A percentile compares a stretch with the other conserved stretches of the same genome.
phyloP scores from a whole-genome alignment of 2,329 filamentous ascomycete species.

The Diaporthe ampelina region DNA sequence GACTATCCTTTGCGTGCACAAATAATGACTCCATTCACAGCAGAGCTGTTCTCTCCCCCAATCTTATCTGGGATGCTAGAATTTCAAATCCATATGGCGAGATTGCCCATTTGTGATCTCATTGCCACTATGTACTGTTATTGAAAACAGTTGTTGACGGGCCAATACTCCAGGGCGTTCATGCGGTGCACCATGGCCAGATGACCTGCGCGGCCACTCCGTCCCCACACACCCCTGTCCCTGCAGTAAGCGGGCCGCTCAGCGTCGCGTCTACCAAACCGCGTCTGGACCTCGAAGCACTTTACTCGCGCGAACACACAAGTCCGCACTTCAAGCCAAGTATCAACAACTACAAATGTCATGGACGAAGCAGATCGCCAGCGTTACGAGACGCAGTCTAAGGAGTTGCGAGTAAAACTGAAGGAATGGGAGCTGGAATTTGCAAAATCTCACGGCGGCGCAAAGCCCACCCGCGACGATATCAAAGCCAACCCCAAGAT shows the following conservation, averaged over 20 bases:
- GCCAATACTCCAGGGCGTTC: background rate
- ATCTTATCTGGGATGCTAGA: background rate
- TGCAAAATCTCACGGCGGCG: slow-evolving; percentile 71
- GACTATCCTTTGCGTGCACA: background rate
- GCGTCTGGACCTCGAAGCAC: slow-evolving; percentile 13
- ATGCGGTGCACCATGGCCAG: background rate
- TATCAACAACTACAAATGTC: slow-evolving; percentile 16
- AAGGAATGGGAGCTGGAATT: slow-evolving; percentile 83
- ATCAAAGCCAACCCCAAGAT: slow-evolving; percentile 82
- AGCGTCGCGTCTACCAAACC: slow-evolving; percentile 26
- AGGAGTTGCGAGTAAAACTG: slow-evolving; percentile 74
- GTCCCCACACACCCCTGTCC: slow-evolving; percentile 10
- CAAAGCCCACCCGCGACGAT: slow-evolving; percentile 79
- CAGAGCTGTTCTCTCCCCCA: background rate
- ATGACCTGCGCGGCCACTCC: too few species aligned
- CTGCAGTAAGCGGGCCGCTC: slow-evolving; percentile 17
- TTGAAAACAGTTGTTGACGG: background rate
- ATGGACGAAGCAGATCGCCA: slow-evolving; percentile 64
- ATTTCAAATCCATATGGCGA: background rate
- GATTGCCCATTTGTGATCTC: background rate
- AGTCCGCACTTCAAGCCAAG: background rate
- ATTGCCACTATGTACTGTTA: background rate
- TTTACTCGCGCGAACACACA: slow-evolving; percentile 14
- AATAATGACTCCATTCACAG: background rate
- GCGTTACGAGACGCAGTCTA: slow-evolving; percentile 64